These are phyloP conservation scores for Pythium biforme DNA, from an alignment of 352 stramenopile species.

Conservation along the genomic window DNA sequence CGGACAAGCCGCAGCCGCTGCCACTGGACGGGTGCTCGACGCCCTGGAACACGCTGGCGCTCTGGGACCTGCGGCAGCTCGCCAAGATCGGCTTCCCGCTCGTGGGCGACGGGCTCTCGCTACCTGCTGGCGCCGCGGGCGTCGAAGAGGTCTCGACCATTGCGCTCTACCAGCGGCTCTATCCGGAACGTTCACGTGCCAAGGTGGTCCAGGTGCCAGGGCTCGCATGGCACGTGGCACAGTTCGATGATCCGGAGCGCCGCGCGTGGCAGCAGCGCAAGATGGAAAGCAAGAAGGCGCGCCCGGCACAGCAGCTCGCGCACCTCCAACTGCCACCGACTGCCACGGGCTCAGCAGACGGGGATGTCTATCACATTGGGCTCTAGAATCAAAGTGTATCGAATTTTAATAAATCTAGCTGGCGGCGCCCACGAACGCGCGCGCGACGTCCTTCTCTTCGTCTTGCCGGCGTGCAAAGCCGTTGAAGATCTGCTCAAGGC, in stretches of 20 bases:
- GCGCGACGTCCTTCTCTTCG: slow-evolving; percentile 28
- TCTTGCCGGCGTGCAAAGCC: slow-evolving; percentile 54
- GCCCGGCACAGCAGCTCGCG: slow-evolving; percentile 74
- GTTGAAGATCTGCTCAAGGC: slow-evolving; percentile 89
- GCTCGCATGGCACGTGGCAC: slow-evolving; percentile 81
- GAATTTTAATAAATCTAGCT: not conserved
- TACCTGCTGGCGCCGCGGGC: slow-evolving; percentile 50
- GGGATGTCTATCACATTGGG: slow-evolving; percentile 40
- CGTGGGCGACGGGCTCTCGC: slow-evolving; percentile 83
- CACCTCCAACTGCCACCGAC: slow-evolving; percentile 46
- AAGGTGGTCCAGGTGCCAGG: slow-evolving; percentile 83
- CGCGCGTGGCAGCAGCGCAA: slow-evolving; percentile 92
- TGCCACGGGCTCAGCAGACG: not conserved
- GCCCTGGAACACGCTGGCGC: slow-evolving; percentile 96
- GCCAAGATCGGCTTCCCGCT: slow-evolving; percentile 90
- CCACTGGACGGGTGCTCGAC: slow-evolving; percentile 86
- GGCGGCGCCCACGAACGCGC: not conserved
- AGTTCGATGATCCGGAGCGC: slow-evolving; percentile 61
- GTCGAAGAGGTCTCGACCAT: slow-evolving; percentile 95
- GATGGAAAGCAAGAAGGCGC: slow-evolving; percentile 92
- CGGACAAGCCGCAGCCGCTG: slow-evolving; percentile 36
- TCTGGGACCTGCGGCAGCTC: slow-evolving; percentile 92
- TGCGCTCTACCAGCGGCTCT: slow-evolving; percentile 88
- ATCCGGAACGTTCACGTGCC: slow-evolving; percentile 52
- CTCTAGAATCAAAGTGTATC: not conserved